Conservation (phyloP, 2,329 filamentous ascomycete species). For the Chaetomium strumarium region DNA sequence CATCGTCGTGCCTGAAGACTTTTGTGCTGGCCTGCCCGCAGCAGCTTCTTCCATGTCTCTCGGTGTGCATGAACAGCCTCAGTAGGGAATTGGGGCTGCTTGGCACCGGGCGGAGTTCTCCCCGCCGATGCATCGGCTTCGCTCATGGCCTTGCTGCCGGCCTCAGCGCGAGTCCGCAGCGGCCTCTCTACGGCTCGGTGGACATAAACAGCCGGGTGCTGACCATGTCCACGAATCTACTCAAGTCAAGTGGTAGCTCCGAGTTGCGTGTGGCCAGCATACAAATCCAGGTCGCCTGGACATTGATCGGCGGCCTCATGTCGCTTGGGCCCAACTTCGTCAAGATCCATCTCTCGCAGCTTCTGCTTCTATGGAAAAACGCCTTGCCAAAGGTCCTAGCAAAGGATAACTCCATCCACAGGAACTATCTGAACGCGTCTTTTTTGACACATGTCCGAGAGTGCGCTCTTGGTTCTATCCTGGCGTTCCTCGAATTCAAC, state of each 20-base stretch:
- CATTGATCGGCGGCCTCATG: conserved; percentile 93
- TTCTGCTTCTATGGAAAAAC: conserved; percentile 95
- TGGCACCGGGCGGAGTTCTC: conserved; percentile 67
- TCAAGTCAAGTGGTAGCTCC: conserved; percentile 88
- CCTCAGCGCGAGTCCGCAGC: conserved; percentile 79
- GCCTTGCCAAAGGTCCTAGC: conserved; percentile 90
- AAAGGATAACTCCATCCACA: conserved; percentile 80
- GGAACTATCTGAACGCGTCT: conserved; percentile 80
- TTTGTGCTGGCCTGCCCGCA: conserved; percentile 90
- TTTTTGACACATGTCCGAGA: conserved; percentile 93
- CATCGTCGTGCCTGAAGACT: conserved; percentile 75
- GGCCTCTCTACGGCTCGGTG: conserved; percentile 88
- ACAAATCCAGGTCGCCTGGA: conserved; percentile 97
- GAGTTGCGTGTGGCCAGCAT: conserved; percentile 87
- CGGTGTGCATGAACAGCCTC: conserved; percentile 94
- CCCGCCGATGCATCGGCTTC: conserved; percentile 80
- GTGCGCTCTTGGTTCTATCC: conserved; percentile 83
- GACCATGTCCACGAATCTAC: conserved; percentile 80
- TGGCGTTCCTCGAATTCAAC: conserved; percentile 92
- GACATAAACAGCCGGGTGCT: conserved; percentile 91
- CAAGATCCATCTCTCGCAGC: conserved; percentile 93
- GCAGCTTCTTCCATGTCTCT: conserved; percentile 83
- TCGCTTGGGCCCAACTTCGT: conserved; percentile 95
- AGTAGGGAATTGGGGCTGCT: conserved; percentile 78
- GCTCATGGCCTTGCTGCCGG: conserved; percentile 87